Base-by-base conservation (phyloP, 345 rosid species). In the Carallia pectinifolia region DNA sequence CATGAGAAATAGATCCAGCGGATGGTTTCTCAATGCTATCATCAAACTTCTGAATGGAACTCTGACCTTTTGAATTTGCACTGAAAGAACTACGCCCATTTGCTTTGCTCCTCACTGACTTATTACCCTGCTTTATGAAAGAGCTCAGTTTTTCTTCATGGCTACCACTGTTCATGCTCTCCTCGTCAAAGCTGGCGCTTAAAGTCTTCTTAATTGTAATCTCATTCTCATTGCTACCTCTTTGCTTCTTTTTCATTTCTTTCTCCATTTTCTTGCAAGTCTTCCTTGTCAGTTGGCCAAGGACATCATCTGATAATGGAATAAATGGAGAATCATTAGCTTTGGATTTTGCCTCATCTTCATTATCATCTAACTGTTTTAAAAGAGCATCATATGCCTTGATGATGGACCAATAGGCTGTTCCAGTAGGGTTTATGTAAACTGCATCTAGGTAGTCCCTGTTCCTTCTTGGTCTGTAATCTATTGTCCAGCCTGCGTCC, bases 121-220 rank as follows among this genome's bases (percentile, higher is more conserved):
- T 87, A 39, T 58, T 81, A 64, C 85, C 81, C 65, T 77, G 81
- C 88, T 85, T 87, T 66, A 80, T 61, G 62, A 79, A 88, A 58
- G 96, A 87, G 79, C 88, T 82, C 55, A 80, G 73, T 82, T 86
- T 94, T 81, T 88, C 89, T 80, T 89, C 96, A 65, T 71, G 82
- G 77, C 85, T 82, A 72, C 79, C 80, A 80, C 82, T 86, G 39
- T 72, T 70, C 58, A 68, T 39, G 66, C 80, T 77, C 68, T 58
- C 77, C 54, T 68, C 76, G 23, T 77, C 73, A 63, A 50, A 29
- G 39, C 69, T 58, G 17, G 55, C 58, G 34, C 68, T 68, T 13
- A 73, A 71, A 39, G 76, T 58, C 53, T 53, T 77, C 68, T 66
- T 72, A 48, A 44, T 59, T 52, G 69, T 72, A 47, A 62, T 64